Conservation (phyloP, 345 rosid species). For the Balakata baccata region DNA sequence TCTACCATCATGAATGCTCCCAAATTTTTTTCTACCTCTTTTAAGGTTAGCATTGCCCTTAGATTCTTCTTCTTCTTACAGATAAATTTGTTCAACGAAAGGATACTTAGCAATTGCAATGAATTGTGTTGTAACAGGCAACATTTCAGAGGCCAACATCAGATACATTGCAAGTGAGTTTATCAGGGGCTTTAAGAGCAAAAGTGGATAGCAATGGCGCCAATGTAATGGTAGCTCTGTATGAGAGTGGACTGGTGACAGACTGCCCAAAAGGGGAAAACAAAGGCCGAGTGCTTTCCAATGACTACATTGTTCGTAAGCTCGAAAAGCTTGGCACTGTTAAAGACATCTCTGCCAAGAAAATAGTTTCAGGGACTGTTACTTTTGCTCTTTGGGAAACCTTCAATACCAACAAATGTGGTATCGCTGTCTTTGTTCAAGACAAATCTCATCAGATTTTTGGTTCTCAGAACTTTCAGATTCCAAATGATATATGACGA, state of each 20-base stretch:
- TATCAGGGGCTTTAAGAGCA: constrained; percentile 52
- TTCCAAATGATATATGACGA: constrained; percentile 61
- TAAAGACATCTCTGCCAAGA: constrained; percentile 57
- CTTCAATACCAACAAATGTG: constrained; percentile 65
- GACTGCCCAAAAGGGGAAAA: constrained; percentile 71
- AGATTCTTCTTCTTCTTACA: neutral
- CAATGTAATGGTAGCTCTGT: constrained; percentile 71
- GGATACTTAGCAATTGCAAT: too few species aligned
- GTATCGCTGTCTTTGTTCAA: constrained; percentile 60
- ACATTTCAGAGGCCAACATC: constrained; percentile 59
- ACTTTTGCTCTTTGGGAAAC: constrained; percentile 69
- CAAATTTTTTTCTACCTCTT: constrained; percentile 58
- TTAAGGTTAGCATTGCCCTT: constrained; percentile 42
- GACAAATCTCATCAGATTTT: constrained; percentile 61
- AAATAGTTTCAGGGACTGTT: constrained; percentile 58
- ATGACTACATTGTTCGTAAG: constrained; percentile 73
- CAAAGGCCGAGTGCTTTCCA: constrained; percentile 65
- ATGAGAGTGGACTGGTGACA: constrained; percentile 66
- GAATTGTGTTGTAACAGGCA: constrained; percentile 39
- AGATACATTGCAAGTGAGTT: constrained; percentile 51
- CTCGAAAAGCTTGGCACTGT: constrained; percentile 69
- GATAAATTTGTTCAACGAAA: too few species aligned
- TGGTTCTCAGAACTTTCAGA: constrained; percentile 60
- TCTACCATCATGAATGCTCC: constrained; percentile 52
- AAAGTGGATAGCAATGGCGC: constrained; percentile 56